Base-by-base conservation (phyloP, 1,284 basidiomycete genomes). In the Cystobasidium pallidum region DNA sequence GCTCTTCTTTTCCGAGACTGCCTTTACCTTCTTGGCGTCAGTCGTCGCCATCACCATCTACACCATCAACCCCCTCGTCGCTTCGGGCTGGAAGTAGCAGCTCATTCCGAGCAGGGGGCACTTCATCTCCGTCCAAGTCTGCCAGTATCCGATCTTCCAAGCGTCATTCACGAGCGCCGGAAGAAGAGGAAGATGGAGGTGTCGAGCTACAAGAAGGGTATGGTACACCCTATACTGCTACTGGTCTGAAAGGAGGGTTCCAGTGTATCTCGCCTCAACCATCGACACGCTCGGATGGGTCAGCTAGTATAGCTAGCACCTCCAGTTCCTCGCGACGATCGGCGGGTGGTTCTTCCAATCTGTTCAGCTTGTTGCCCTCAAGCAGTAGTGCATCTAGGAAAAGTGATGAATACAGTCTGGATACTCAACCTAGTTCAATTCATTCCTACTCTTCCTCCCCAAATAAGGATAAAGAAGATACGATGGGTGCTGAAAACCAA, bases 131-230 rank as follows among this genome's bases (percentile, higher is more conserved):
- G 2, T 64, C 62, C 24, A 36, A 51, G 10, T 24, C 19, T 3
- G n/a, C 17, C 32, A 49, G 36, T 28, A 49, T 51, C n/a, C 51
- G 30, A 2, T 39, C 64, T 24, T 30, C 64, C 8, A 51, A 51
- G 24, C 49, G 49, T 26, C n/a, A 26, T 3, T 51, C 49, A 6
- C 49, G 10, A 6, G 8, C 13, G n/a, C 17, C 45, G 6, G 58
- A 61, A n/a, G 64, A 66, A 39, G 51, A 52, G 28, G 51, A 66
- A 26, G 62, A 51, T 21, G 36, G 45, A 28, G 67, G 34, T 17
- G 59, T 71, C 11, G 68, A 71, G 41, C 47, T 71, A n/a, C 68
- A 71, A 57, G 43, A 49, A 43, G 68, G 68, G 19, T 58, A 64
- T 36, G 68, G 45, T 17, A 71, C 68, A 10, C 68, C 68, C 24